Percentiles rank a stretch among this genome's conserved stretches.
These are phyloP conservation scores for Cytospora chrysosperma DNA, from an alignment of 2,329 filamentous ascomycete genomes.

Conservation along the genomic window DNA sequence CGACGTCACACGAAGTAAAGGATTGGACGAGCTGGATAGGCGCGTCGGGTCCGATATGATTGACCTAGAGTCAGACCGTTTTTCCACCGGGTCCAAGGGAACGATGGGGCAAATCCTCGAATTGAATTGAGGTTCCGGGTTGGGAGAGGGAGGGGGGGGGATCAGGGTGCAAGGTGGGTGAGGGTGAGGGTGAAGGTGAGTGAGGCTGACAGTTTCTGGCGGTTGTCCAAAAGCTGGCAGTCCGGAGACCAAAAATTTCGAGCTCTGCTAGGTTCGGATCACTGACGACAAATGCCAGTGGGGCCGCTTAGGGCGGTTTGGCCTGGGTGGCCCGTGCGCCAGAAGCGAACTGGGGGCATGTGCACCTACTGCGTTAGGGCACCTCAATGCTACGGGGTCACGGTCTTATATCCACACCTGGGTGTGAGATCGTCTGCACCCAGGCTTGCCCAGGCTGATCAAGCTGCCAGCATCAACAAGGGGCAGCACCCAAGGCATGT, in stretches of 20 bases:
- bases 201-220: constrained; percentile 19
- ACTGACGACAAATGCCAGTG: constrained; percentile 23
- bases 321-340: constrained; percentile 6
- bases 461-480: neutral
- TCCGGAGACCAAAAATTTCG: constrained; percentile 26
- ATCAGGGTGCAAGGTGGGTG: neutral
- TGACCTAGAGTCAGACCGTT: constrained; percentile 2
- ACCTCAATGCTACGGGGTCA: too few relatives aligned
- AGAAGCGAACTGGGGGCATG: neutral
- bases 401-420: neutral
- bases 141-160: neutral
- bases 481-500: neutral
- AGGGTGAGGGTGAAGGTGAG: too few relatives aligned
- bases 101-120: constrained; percentile 3
- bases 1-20: constrained; percentile 27
- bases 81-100: neutral
- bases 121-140: constrained; percentile 3
- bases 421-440: too few relatives aligned
- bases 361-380: too few relatives aligned
- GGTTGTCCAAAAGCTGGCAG: constrained; percentile 11
- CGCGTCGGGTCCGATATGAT: constrained; percentile 7
- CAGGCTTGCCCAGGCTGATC: too few relatives aligned
- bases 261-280: constrained; percentile 19
- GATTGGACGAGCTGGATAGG: constrained; percentile 1
- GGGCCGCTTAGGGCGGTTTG: neutral